Percentiles rank a stretch among this genome's conserved stretches.
Evolutionary conservation across 1,284 basidiomycete genomes (phyloP).

Genomic region (Fomes fomentarius): DNA sequence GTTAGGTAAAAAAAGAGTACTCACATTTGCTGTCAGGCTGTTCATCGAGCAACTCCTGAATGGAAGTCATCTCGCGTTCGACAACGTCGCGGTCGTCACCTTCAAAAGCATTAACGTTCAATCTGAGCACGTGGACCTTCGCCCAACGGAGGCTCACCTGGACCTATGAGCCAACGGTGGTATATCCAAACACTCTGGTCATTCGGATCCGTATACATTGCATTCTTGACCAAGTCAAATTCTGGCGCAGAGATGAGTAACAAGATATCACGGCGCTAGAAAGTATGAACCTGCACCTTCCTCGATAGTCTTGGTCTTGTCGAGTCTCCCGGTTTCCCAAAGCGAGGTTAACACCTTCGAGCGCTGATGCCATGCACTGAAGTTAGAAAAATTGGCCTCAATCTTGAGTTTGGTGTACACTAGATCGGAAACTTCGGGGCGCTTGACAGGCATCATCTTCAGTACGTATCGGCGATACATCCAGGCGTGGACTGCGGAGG

Average conservation of each 20-base stretch:
- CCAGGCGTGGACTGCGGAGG: constrained; percentile 86
- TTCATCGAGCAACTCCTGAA: constrained; percentile 86
- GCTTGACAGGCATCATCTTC: constrained; percentile 62
- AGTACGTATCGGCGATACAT: constrained; percentile 87
- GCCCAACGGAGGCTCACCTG: constrained; percentile 48
- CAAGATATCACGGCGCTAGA: no score
- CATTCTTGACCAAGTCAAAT: constrained; percentile 90
- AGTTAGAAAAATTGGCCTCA: constrained; percentile 94
- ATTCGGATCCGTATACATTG: constrained; percentile 94
- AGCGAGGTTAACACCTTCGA: constrained; percentile 78
- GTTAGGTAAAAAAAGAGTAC: not conserved
- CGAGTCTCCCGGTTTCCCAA: constrained; percentile 63
- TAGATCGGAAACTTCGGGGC: constrained; percentile 64
- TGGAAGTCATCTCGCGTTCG: constrained; percentile 78
- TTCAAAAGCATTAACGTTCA: not conserved
- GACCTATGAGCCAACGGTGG: constrained; percentile 92
- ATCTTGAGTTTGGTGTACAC: constrained; percentile 90
- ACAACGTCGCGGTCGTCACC: constrained; percentile 63
- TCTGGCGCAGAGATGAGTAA: constrained; percentile 50
- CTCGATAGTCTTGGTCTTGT: constrained; percentile 58
- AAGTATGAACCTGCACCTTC: constrained; percentile 50
- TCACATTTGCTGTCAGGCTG: constrained; percentile 94
- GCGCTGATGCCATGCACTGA: constrained; percentile 98
- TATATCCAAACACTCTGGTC: constrained; percentile 99
- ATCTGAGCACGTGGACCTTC: not conserved